Evolutionary conservation across 192 early-diverging fungal species (phyloP), one percentile per base, ranked within the genome.

Genomic region (Geranomyces variabilis): DNA sequence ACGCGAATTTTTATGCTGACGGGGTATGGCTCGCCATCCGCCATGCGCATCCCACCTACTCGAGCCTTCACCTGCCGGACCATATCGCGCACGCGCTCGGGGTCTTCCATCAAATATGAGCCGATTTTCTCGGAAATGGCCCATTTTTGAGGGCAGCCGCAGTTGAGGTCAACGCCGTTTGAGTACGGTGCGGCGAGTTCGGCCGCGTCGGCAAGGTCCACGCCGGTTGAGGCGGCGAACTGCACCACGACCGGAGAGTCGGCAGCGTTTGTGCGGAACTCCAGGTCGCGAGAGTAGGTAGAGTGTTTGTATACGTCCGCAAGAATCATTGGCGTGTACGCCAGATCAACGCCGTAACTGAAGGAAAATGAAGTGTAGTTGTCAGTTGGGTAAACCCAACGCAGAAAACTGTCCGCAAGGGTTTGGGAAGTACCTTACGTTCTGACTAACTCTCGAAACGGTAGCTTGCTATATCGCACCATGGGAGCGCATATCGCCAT

Each of bases 131-230:
- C 96, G 29, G 92, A 80, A 71, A 93, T 89, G 0, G 96, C 96
- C 95, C 95, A 97, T 77, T 88, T 89, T 79, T 99, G 96, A 19
- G 96, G 96, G 69, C 96, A 99, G 21, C 96, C 96, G 80, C 95
- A 99, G 75, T 99, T 84, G 31, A 87, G 75, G 73, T 86, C 80
- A 22, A 87, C 78, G 26, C 83, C 85, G 49, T 77, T 80, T 41
- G 58, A 56, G 26, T 86, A 96, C 7, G 89, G 90, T 6, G 93
- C 87, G 3, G 90, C 92, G 8, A 96, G 77, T 63, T 92, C 90
- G 0, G 90, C 89, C 0, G 96, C 96, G 36, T 93, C 91, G 13
- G 91, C 93, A 8, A 94, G 81, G 71, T 98, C 94, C 7, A 70
- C 77, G 0, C 89, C 81, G 60, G 91, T 89, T 17, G 87, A 90